A percentile compares a stretch with the other conserved stretches of the same genome.
These are phyloP conservation scores for Karstenula rhodostoma DNA, from an alignment of 2,329 filamentous ascomycete species.

Conservation along the genomic window DNA sequence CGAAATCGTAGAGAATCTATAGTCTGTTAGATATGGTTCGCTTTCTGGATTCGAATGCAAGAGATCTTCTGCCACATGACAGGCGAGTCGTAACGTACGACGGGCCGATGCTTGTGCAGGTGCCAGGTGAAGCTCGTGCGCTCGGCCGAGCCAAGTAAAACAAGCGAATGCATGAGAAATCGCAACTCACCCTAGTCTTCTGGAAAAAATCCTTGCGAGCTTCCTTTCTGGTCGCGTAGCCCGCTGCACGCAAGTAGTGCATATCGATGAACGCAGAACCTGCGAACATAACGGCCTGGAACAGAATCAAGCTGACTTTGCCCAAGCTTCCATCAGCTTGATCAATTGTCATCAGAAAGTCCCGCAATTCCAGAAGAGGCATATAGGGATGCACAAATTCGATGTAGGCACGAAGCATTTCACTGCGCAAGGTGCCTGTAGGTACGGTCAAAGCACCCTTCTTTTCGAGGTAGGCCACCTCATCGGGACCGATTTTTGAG, in stretches of 20 bases:
- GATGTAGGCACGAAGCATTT: slow-evolving; percentile 81
- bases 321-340: slow-evolving; percentile 73
- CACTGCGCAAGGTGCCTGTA: slow-evolving; percentile 73
- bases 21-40: slow-evolving; percentile 21
- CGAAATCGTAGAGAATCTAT: slow-evolving; percentile 89
- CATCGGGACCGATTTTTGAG: slow-evolving; percentile 77
- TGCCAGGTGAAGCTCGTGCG: background rate
- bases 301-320: slow-evolving; percentile 83
- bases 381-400: slow-evolving; percentile 95
- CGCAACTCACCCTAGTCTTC: slow-evolving; percentile 75
- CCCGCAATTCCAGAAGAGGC: slow-evolving; percentile 78
- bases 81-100: background rate
- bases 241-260: slow-evolving; percentile 76
- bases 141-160: slow-evolving; percentile 18
- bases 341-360: slow-evolving; percentile 68
- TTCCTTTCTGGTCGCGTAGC: slow-evolving; percentile 78
- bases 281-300: slow-evolving; percentile 95
- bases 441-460: slow-evolving; percentile 88
- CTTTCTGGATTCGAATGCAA: background rate
- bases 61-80: slow-evolving; percentile 8
- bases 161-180: slow-evolving; percentile 12
- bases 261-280: slow-evolving; percentile 89
- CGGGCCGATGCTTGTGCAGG: slow-evolving; percentile 1
- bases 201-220: slow-evolving; percentile 90
- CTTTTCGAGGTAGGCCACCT: slow-evolving; percentile 80